Evolutionary conservation across 2,329 filamentous ascomycete species (phyloP).

Genomic region (Fusarium tupiense): DNA sequence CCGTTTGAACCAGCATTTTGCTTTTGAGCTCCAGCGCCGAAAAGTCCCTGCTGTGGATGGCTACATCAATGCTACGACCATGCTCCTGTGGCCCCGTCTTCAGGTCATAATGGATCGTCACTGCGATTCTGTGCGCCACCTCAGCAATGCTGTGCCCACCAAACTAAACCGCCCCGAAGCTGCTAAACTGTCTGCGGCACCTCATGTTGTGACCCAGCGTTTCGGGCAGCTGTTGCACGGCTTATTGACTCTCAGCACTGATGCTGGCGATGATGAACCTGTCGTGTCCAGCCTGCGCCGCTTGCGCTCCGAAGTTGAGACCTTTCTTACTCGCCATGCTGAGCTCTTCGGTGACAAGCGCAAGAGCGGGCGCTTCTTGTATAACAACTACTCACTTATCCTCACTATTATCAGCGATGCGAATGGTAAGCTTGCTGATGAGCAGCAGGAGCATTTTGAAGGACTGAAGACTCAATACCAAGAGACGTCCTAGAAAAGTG

Average conservation of each 20-base stretch:
- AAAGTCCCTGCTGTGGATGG: conserved; percentile 89
- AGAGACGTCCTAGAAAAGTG: conserved; percentile 46
- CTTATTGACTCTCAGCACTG: conserved; percentile 83
- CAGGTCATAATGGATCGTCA: conserved; percentile 95
- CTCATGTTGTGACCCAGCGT: conserved; percentile 92
- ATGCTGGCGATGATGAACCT: conserved; percentile 93
- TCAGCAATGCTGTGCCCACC: conserved; percentile 63
- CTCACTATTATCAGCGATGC: conserved; percentile 88
- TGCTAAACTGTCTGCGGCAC: conserved; percentile 77
- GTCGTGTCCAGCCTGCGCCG: conserved; percentile 83
- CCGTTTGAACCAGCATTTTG: conserved; percentile 90
- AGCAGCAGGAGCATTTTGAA: conserved; percentile 81
- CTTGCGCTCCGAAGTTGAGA: conserved; percentile 83
- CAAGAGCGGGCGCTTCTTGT: conserved; percentile 87
- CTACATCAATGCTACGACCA: conserved; percentile 94
- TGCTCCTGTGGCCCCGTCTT: conserved; percentile 96
- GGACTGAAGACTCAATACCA: conserved; percentile 68
- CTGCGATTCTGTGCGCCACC: conserved; percentile 81
- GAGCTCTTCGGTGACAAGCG: conserved; percentile 79
- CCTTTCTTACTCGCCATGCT: conserved; percentile 81
- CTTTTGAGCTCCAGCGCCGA: conserved; percentile 91
- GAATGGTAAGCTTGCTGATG: conserved; percentile 75
- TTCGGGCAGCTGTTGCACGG: conserved; percentile 93
- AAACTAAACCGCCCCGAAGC: conserved; percentile 59
- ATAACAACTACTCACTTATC: conserved; percentile 96